These are phyloP conservation scores for Epichloe gansuensis DNA, from an alignment of 2,329 filamentous ascomycete genomes.

Conservation along the genomic window DNA sequence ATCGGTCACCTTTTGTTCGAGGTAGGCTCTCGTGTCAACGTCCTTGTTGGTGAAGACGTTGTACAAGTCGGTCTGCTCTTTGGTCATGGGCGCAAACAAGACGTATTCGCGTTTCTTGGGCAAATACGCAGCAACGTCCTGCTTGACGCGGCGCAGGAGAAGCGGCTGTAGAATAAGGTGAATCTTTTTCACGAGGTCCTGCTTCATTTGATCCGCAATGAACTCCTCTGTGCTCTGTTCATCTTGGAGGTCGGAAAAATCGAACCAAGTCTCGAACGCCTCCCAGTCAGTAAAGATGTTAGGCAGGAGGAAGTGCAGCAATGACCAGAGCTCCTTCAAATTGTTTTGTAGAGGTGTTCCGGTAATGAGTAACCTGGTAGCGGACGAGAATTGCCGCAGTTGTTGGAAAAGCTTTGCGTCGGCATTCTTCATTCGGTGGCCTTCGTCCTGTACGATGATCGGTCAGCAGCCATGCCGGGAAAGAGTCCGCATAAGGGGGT, in stretches of 20 bases:
- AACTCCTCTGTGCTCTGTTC: slow-evolving; percentile 68
- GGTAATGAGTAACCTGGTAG: slow-evolving; percentile 82
- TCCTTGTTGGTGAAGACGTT: slow-evolving; percentile 46
- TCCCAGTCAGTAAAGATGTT: slow-evolving; percentile 89
- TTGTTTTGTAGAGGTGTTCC: slow-evolving; percentile 96
- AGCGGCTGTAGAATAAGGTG: slow-evolving; percentile 90
- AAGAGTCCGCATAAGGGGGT: no score
- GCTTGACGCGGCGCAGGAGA: slow-evolving; percentile 75
- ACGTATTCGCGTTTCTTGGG: slow-evolving; percentile 96
- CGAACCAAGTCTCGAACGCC: slow-evolving; percentile 91
- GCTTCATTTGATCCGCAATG: slow-evolving; percentile 57
- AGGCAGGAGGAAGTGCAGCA: slow-evolving; percentile 85
- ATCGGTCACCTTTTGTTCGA: slow-evolving; percentile 68
- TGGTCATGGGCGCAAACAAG: slow-evolving; percentile 81
- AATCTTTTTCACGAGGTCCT: slow-evolving; percentile 52
- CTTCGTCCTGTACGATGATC: slow-evolving; percentile 56
- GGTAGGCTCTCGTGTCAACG: slow-evolving; percentile 54
- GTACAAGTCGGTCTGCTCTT: slow-evolving; percentile 85
- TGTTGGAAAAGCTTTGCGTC: slow-evolving; percentile 87
- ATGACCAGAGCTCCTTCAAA: slow-evolving; percentile 83
- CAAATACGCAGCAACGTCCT: slow-evolving; percentile 81
- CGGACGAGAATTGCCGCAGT: slow-evolving; percentile 75
- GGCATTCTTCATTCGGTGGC: slow-evolving; percentile 93
- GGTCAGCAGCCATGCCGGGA: background rate
- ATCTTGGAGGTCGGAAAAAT: slow-evolving; percentile 85